Conservation (phyloP, 352 stramenopile genomes). For the Phytophthora citricola region DNA sequence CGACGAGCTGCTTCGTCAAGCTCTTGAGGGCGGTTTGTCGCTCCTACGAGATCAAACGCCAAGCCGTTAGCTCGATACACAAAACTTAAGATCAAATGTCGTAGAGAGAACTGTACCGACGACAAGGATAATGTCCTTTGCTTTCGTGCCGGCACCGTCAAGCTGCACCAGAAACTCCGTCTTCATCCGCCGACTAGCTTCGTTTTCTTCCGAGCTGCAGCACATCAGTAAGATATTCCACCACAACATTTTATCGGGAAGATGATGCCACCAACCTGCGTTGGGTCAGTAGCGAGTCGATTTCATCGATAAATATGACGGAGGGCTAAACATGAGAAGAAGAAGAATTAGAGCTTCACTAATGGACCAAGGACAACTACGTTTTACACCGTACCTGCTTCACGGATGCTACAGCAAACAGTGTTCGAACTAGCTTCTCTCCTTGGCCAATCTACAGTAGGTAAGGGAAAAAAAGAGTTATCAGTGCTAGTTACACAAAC, state of each 20-base stretch:
- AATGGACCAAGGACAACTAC: too few species aligned
- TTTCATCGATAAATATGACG: conserved; percentile 99
- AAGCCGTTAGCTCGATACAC: background rate
- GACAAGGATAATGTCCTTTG: conserved; percentile 92
- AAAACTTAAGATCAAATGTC: background rate
- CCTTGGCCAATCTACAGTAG: conserved; percentile 95
- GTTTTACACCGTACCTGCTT: conserved; percentile 66
- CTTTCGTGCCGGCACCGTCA: conserved; percentile 93
- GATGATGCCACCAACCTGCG: conserved; percentile 63
- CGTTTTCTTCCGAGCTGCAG: conserved; percentile 95
- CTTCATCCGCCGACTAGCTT: conserved; percentile 97
- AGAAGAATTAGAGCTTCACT: background rate
- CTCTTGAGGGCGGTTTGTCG: conserved; percentile 98
- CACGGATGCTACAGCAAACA: conserved; percentile 96
- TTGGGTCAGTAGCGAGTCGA: conserved; percentile 98
- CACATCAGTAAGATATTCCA: background rate
- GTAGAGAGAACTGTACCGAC: conserved; percentile 52
- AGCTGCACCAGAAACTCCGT: conserved; percentile 99
- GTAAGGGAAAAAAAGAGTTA: background rate
- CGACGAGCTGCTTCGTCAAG: conserved; percentile 97
- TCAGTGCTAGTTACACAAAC: background rate
- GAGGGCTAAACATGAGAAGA: conserved; percentile 75
- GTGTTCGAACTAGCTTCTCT: conserved; percentile 97
- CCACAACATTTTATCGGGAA: background rate
- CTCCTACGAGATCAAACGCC: conserved; percentile 55